These are phyloP conservation scores for Wickerhamiella spandovensis DNA, from an alignment of 805 yeast species.

Conservation along the genomic window DNA sequence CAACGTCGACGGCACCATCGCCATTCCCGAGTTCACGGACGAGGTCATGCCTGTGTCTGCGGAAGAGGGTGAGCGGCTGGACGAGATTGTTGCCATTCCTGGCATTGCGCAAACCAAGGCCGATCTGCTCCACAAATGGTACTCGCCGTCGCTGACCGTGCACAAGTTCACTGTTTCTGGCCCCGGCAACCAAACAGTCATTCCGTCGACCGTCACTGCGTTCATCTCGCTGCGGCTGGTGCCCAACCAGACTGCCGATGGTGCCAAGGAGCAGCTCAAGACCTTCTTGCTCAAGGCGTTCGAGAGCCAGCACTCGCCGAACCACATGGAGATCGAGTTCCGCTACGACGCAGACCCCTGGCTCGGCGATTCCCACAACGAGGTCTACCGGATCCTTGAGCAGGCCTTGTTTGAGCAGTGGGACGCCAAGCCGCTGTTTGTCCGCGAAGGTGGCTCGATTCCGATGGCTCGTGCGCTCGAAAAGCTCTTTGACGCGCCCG, in stretches of 20 bases:
- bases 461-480: constrained; percentile 82
- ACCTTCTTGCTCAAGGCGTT: constrained; percentile 38
- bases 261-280: constrained; percentile 39
- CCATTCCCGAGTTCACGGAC: constrained; percentile 58
- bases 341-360: constrained; percentile 90
- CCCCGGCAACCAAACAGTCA: constrained; percentile 78
- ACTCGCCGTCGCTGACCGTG: constrained; percentile 76
- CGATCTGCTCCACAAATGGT: constrained; percentile 69
- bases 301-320: constrained; percentile 39
- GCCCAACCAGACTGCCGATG: constrained; percentile 65
- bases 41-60: constrained; percentile 45
- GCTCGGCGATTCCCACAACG: constrained; percentile 76
- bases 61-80: constrained; percentile 47
- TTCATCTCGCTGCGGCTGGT: constrained; percentile 74
- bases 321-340: constrained; percentile 45
- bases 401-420: constrained; percentile 55
- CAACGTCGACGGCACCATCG: constrained; percentile 36
- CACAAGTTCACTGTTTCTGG: constrained; percentile 81
- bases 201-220: constrained; percentile 69
- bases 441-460: constrained; percentile 94
- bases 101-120: not conserved
- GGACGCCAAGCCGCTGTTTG: constrained; percentile 62
- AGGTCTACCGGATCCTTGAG: constrained; percentile 54
- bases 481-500: constrained; percentile 69
- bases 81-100: constrained; percentile 24